Percentiles rank a stretch among this genome's conserved stretches.
phyloP scores from a whole-genome alignment of 495 filamentous ascomycete genomes.

The Penicillium fimorum region DNA sequence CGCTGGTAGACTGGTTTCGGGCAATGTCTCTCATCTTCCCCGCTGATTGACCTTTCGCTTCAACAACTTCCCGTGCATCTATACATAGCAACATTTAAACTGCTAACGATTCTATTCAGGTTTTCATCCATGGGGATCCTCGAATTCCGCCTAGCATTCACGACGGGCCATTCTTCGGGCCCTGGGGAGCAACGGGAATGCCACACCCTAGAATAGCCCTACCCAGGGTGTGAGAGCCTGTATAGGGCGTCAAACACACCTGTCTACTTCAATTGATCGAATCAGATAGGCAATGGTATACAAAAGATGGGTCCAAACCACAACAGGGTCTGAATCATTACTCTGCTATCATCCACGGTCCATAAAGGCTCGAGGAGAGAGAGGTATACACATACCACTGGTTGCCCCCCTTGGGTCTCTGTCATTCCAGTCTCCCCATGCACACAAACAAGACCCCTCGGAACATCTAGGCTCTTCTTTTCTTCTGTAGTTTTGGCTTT shows the following conservation, averaged over 20 bases:
- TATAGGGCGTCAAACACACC: not conserved
- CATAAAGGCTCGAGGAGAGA: not conserved
- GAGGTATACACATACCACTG: conserved; percentile 26
- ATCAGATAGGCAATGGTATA: not conserved
- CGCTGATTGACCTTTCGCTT: not conserved
- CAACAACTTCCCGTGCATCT: not conserved
- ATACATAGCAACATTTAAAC: not conserved
- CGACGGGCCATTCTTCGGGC: conserved; percentile 24
- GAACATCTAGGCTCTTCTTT: conserved; percentile 30
- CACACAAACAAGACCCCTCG: conserved; percentile 27
- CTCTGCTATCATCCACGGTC: conserved; percentile 3
- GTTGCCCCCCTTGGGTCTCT: conserved; percentile 25
- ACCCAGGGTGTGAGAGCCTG: not conserved
- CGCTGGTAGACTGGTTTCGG: not conserved
- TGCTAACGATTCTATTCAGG: not conserved
- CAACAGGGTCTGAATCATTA: not conserved
- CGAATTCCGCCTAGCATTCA: conserved; percentile 28
- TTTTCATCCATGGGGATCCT: conserved; percentile 13
- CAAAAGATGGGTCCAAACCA: not conserved
- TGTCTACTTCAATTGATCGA: not conserved
- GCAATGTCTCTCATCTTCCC: conserved; percentile 2
- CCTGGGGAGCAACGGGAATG: conserved; percentile 23
- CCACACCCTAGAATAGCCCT: conserved; percentile 16
- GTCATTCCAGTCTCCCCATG: conserved; percentile 30
- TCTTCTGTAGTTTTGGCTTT: conserved; percentile 16